Percentiles rank a stretch among this genome's conserved stretches.
phyloP scores from a whole-genome alignment of 176 grass and related monocot species.

The Bothriochloa decipiens region DNA sequence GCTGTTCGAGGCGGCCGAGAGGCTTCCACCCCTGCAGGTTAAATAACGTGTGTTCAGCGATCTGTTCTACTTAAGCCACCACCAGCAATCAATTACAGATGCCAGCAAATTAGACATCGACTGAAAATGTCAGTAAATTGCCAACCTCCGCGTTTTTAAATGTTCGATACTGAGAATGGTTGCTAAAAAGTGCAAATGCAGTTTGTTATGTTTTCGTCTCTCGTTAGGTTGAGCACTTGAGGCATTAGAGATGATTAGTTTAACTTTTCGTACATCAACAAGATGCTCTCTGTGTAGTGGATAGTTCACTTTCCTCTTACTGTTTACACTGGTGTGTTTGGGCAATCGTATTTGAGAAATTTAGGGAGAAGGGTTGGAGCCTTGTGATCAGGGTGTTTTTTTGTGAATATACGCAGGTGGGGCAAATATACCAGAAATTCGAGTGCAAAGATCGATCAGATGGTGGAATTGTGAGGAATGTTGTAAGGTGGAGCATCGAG shows the following conservation, averaged over 20 bases:
- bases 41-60: background rate
- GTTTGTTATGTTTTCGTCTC: background rate
- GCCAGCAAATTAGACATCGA: background rate
- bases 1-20: conserved; percentile 85
- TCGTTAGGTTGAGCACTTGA: background rate
- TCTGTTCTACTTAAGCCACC: too few species aligned
- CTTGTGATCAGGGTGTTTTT: conserved; percentile 28
- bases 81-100: background rate
- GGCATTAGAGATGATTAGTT: background rate
- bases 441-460: conserved; percentile 75
- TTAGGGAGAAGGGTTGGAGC: background rate
- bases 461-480: conserved; percentile 77
- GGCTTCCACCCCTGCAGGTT: conserved; percentile 77
- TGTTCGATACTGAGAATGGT: conserved; percentile 2
- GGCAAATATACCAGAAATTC: conserved; percentile 96
- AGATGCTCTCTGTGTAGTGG: background rate
- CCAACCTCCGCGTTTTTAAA: background rate
- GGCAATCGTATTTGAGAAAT: conserved; percentile 14
- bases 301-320: background rate
- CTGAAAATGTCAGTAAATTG: background rate
- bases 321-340: background rate
- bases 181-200: background rate
- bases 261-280: background rate
- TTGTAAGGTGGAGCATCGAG: conserved; percentile 89
- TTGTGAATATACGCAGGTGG: conserved; percentile 57